Conservation (phyloP, 768 basidiomycete species). For the Termitomyces sp. region DNA sequence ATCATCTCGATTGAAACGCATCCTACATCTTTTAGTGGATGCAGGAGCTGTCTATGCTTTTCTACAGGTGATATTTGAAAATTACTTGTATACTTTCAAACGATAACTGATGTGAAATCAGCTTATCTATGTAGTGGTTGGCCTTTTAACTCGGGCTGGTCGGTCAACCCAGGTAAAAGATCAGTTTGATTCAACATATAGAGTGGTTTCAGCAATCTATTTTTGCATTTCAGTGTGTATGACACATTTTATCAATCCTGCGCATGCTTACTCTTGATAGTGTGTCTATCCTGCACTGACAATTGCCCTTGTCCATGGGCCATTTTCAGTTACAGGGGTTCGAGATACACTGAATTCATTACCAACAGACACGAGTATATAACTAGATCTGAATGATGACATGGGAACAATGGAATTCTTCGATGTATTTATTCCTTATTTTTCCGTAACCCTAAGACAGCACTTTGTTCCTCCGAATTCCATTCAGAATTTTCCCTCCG, state of each 20-base stretch:
- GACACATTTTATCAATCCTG: not conserved
- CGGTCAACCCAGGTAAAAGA: not conserved
- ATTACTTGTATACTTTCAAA: not conserved
- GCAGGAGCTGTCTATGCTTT: not conserved
- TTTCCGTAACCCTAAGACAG: too few relatives aligned
- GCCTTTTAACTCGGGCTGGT: not conserved
- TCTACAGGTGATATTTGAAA: not conserved
- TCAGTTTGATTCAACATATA: not conserved
- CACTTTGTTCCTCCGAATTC: too few relatives aligned
- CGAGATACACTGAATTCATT: not conserved
- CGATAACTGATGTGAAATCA: not conserved
- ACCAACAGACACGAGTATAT: not conserved
- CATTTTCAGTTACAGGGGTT: not conserved
- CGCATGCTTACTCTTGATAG: not conserved
- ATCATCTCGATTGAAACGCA: not conserved
- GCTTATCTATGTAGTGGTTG: not conserved
- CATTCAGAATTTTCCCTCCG: too few relatives aligned
- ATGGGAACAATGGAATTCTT: too few relatives aligned
- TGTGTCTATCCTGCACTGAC: not conserved
- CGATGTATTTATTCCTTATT: too few relatives aligned
- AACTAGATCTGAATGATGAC: too few relatives aligned
- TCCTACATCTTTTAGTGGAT: not conserved
- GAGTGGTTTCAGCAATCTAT: not conserved
- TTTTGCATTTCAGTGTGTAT: not conserved
- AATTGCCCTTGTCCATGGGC: not conserved